Conservation (phyloP, 495 filamentous ascomycete genomes). For the Hyphodiscus hymeniophilus region DNA sequence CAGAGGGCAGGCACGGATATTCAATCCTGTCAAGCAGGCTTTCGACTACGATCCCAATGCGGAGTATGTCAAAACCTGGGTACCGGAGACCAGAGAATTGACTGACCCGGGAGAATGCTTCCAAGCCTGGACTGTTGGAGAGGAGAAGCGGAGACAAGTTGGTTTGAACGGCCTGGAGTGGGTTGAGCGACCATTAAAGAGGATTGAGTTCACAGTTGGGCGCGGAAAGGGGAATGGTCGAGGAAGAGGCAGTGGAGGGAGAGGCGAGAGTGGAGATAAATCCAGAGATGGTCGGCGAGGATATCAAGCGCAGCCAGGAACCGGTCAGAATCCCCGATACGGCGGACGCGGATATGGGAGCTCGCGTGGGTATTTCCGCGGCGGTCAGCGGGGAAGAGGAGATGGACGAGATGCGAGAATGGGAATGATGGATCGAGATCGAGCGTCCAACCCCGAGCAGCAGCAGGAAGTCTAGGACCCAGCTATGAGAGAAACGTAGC, state of each 20-base stretch:
- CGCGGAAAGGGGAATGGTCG: not conserved
- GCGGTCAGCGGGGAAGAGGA: not conserved
- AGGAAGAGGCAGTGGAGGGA: conserved; percentile 1
- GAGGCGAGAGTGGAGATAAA: too few species aligned
- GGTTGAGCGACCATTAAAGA: conserved; percentile 38
- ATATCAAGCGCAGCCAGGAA: too few species aligned
- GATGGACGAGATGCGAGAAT: too few species aligned
- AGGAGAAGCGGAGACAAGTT: conserved; percentile 36
- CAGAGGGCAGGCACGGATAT: conserved; percentile 45
- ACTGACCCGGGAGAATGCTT: conserved; percentile 45
- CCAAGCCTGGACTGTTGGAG: conserved; percentile 52
- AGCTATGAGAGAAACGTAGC: too few species aligned
- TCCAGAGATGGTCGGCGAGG: too few species aligned
- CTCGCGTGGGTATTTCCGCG: conserved; percentile 7
- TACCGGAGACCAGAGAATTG: conserved; percentile 42
- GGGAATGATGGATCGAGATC: too few species aligned
- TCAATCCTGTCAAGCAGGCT: conserved; percentile 67
- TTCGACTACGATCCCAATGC: conserved; percentile 60
- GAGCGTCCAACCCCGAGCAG: too few species aligned
- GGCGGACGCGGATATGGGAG: conserved; percentile 14
- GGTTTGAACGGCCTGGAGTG: conserved; percentile 41
- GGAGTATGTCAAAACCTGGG: conserved; percentile 58
- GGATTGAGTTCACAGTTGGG: conserved; percentile 35
- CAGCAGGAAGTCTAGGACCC: too few species aligned
- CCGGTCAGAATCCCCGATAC: too few species aligned